Base-by-base conservation (phyloP, 805 yeast genomes). In the Saccharomycopsis sp. region DNA sequence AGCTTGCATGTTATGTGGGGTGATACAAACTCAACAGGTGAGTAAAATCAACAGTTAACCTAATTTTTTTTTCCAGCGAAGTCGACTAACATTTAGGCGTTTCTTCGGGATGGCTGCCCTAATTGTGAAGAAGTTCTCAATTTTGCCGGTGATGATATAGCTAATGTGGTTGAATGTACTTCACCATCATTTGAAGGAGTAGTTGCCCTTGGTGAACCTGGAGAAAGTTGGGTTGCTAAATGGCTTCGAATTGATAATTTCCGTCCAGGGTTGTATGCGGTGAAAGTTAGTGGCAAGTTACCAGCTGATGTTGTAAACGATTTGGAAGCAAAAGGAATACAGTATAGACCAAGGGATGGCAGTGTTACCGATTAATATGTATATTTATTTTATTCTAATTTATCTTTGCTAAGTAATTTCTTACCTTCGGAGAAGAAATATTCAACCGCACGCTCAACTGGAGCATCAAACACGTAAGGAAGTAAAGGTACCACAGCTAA, bases 1-100 rank as follows among this genome's bases (percentile, higher is more conserved):
- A 70, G 97, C 97, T 5, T 90, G 98, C 59, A 85, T 90, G 96
- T 75, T 93, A 47, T 90, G 98, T 65, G 97, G 97, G 3, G 74
- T 90, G 44, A 85, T 90, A 44, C 95, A 86, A 58, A 78, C 95
- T 4, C 75, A 83, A 54, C 74, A 70, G 46, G 84, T 78, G 55
- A 38, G 78, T 63, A 24, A 19, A 21, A 26, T 17, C 14, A 28
- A 2, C 11, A 14, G 5, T 4, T 11, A 7, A 19, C 54, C 34
- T 45, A 13, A 24, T 33, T 11, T 32, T 19, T 28, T 35, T 26
- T 16, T 21, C 13, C 13, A 42, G 41, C 32, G 33, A 40, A 9
- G 19, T 17, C 7, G 13, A 21, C n/a, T 20, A 31, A 9, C 14
- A 9, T 6, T 5, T 46, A 66, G 73, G 74, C 72, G 56, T 93